A percentile compares a stretch with the other conserved stretches of the same genome.
Conservation (phyloP, 2,329 filamentous ascomycete species). For the Fusarium euwallaceae region DNA sequence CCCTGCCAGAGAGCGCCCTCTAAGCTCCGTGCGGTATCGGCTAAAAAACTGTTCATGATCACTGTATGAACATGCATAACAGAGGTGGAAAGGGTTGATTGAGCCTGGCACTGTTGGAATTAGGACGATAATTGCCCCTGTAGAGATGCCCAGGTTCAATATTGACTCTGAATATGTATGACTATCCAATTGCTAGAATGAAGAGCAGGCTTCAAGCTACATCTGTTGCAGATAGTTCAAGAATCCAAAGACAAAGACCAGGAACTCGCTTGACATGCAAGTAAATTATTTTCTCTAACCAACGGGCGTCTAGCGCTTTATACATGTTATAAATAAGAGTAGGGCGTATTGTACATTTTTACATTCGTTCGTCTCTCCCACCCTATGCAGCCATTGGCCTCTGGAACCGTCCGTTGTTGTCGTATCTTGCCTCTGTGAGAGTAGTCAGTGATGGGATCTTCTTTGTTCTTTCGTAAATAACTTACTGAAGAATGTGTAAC, state of each 20-base stretch:
- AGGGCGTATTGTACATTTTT: constrained; percentile 38
- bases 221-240: background rate
- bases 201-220: background rate
- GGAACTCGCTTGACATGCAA: background rate
- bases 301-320: constrained; percentile 15
- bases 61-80: background rate
- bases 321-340: constrained; percentile 35
- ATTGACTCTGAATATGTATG: background rate
- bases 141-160: background rate
- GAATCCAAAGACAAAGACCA: no score
- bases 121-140: background rate
- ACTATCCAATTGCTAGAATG: background rate
- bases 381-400: constrained; percentile 51
- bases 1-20: no score
- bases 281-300: constrained; percentile 12
- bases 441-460: constrained; percentile 50
- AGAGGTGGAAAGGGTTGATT: background rate
- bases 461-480: constrained; percentile 33
- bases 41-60: background rate
- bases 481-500: constrained; percentile 98
- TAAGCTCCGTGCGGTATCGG: background rate
- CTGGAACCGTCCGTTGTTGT: constrained; percentile 60
- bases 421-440: constrained; percentile 59
- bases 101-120: background rate
- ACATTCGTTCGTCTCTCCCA: constrained; percentile 15